Conservation (phyloP, 2,329 filamentous ascomycete genomes). For the Aspergillus ruber region DNA sequence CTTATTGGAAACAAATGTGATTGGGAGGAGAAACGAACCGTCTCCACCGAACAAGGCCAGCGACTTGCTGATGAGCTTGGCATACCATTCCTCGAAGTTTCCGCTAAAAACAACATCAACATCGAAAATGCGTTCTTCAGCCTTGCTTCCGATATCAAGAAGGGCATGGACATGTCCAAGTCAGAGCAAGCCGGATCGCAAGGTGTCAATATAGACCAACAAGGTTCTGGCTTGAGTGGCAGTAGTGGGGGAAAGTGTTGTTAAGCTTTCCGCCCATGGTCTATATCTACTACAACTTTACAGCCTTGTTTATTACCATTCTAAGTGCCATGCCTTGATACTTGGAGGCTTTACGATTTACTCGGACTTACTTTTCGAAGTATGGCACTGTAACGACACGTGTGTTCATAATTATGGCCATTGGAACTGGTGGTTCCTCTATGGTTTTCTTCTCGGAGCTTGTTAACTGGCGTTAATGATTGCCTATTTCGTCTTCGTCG, state of each 20-base stretch:
- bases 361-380: neutral
- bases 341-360: neutral
- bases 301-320: neutral
- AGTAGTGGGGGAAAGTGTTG: conserved; percentile 68
- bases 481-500: neutral
- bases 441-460: neutral
- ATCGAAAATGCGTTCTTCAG: conserved; percentile 98
- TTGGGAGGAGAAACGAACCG: conserved; percentile 97
- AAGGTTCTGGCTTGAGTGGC: conserved; percentile 46
- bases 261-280: conserved; percentile 37
- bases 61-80: conserved; percentile 90
- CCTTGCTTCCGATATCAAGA: conserved; percentile 95
- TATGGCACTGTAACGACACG: neutral
- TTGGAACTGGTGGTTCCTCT: neutral
- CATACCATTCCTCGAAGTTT: conserved; percentile 97
- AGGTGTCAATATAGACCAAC: conserved; percentile 64
- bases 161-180: conserved; percentile 89
- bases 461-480: neutral
- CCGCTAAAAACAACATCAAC: conserved; percentile 98
- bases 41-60: conserved; percentile 89
- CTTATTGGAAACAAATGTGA: conserved; percentile 99
- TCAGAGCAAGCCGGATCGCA: conserved; percentile 56
- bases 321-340: neutral
- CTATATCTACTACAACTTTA: neutral
- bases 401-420: neutral